A percentile compares a stretch with the other conserved stretches of the same genome.
These are phyloP conservation scores for Malassezia slooffiae DNA, from an alignment of 1,284 basidiomycete species.

Conservation along the genomic window DNA sequence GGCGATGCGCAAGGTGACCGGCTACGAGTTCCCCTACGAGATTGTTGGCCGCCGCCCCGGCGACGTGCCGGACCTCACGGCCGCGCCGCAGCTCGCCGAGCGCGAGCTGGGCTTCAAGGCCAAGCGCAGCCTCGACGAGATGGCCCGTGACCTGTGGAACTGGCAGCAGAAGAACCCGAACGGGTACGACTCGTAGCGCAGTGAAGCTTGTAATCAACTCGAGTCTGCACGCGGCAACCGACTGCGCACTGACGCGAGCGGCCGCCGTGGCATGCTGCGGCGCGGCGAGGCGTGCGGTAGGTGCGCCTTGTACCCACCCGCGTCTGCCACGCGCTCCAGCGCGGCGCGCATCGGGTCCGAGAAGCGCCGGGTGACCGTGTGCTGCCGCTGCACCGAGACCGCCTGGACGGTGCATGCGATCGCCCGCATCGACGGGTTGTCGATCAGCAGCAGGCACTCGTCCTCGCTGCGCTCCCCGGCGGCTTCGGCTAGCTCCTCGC, in stretches of 20 bases:
- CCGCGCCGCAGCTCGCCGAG: constrained; percentile 80
- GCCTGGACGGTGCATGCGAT: constrained; percentile 41
- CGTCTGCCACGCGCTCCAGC: constrained; percentile 25
- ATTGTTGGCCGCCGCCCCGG: constrained; percentile 76
- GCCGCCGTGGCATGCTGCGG: too few species aligned
- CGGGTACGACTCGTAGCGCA: constrained; percentile 40
- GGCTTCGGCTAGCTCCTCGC: constrained; percentile 17
- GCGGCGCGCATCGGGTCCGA: constrained; percentile 39
- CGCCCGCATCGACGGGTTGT: constrained; percentile 35
- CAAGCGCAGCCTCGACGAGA: constrained; percentile 46
- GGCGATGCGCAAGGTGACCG: constrained; percentile 85
- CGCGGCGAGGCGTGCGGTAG: too few species aligned
- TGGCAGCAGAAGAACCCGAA: constrained; percentile 48
- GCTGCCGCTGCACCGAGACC: constrained; percentile 31
- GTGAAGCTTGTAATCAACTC: too few species aligned
- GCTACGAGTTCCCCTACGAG: constrained; percentile 65
- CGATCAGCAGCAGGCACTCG: constrained; percentile 21
- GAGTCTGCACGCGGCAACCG: too few species aligned
- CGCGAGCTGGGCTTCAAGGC: constrained; percentile 91
- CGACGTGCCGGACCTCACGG: constrained; percentile 93
- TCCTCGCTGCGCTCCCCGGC: constrained; percentile 10
- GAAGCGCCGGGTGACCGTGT: constrained; percentile 39
- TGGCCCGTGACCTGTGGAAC: constrained; percentile 43
- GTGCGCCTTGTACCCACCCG: constrained; percentile 18
- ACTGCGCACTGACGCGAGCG: too few species aligned